Base-by-base conservation (phyloP, 768 basidiomycete genomes). In the Macrocybe gigantea region DNA sequence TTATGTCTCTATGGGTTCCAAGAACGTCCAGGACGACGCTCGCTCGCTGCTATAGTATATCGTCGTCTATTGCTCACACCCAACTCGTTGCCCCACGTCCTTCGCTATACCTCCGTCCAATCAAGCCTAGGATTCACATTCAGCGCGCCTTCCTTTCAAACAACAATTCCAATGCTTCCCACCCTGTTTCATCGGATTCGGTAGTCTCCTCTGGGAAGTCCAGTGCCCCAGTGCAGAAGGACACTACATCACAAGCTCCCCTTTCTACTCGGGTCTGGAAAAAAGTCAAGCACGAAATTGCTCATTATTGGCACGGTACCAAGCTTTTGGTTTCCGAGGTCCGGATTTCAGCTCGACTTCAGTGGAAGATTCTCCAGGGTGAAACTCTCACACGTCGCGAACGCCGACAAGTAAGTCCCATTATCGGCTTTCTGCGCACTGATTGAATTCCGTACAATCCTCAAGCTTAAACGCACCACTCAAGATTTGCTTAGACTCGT, bases 291-390 rank as follows among this genome's bases (percentile, higher is more conserved):
- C 90, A 97, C 59, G 96, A 97, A 66, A 93, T 85, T 0, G 78
- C 81, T 49, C 95, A 99, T 64, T 99, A 98, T 64, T 98, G 94
- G 94, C 85, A 93, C 53, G 95, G 96, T 8, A 79, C 90, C 1
- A 96, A 96, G 62, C 80, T 99, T 5, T 75, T 99, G 41, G 93
- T 90, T 11, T 89, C 92, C 22, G 96, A 98, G 70, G 88, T 96
- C 46, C 82, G 88, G 53, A 97, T 98, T 53, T 92, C 90, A 15
- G 71, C 77, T 3, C 75, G 93, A 51, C 74, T 99, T 38, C 88
- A 93, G 58, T 89, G 86, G 82, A 92, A 94, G 70, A 82, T 98
- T 44, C 68, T 99, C 15, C 89, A 92, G 49, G 96, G 96, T 33
- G 91, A 91, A 45, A 82, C 77, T 38, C 65, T 99, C 65, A 99